Evolutionary conservation across 2,329 filamentous ascomycete genomes (phyloP), one percentile per base, ranked within the genome.

Genomic region (Pseudogymnoascus destructans): DNA sequence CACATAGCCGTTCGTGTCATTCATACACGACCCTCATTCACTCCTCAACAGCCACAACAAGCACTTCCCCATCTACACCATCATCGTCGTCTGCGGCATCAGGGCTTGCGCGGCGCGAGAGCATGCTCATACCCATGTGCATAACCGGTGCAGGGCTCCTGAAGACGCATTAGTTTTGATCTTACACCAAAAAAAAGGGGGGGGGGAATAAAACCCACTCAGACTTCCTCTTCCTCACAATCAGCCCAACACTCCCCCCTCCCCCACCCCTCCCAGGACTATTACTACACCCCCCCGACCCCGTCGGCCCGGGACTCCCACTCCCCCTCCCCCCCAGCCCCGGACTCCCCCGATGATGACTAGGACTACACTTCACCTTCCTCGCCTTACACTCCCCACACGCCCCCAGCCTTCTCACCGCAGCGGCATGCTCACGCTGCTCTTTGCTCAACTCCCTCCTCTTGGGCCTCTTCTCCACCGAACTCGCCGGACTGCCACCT

Each of bases 401-500:
- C 23, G 49, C 49, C 3, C 49, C 49, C 23, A 54, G 8, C 21
- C 23, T 54, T 13, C 49, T 9, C 11, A 54, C 23, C 3, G 49
- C 49, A 54, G 49, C 49, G 3, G 49, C 49, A 27, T 54, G 49
- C 49, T 54, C 49, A n/a, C 49, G 49, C 49, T 54, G 49, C 49
- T 54, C 49, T 6, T 15, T 15, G 2, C 13, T 30, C 17, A 54
- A 3, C 23, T 30, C 49, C 3, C 23, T 1, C 6, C 23, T 27
- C 49, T 30, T 54, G 1, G 23, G 49, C 10, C 17, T 8, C 30
- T 33, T 42, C 6, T 42, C 17, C 5, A 6, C 17, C 1, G 10
- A 10, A 1, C 5, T 19, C 3, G 38, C 21, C 1, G 38, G 38
- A 11, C 38, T 42, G 5, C 33, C 33, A 13, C 10, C 38, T 4